Base-by-base conservation (phyloP, 2,329 filamentous ascomycete genomes). In the Fusarium xyrophilum region DNA sequence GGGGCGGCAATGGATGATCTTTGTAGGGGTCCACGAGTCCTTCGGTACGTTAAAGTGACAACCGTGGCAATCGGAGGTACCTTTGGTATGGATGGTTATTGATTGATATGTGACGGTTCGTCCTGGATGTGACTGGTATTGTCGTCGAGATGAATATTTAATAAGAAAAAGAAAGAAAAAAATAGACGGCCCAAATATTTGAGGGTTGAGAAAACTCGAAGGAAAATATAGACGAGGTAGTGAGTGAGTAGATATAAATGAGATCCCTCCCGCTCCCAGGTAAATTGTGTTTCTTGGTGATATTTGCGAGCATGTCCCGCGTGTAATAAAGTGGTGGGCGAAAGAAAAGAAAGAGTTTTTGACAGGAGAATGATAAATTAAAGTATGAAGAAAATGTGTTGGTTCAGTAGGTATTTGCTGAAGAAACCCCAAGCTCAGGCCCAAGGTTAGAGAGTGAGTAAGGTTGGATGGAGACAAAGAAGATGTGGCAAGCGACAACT, bases 1-100 rank as follows among this genome's bases (percentile, higher is more conserved):
- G 69, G 71, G 60, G 56, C 60, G 63, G 61, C 32, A 57, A 64
- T 66, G 69, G 65, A 50, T 50, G 46, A 35, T 50, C 46, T 73
- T 62, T 70, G 67, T 63, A 69, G 46, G 48, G 65, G 54, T 69
- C 53, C 36, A 50, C 46, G 46, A 36, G 56, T 62, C 47, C 39
- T 60, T 42, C 44, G 60, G 60, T 30, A 25, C 21, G 40, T 27
- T 12, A 52, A 38, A 30, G 40, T 21, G 21, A 52, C 60, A 66
- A 62, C 51, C 30, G 27, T 32, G 38, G 50, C 50, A 50, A 50
- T 50, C 32, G 30, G 25, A 25, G 46, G 46, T 48, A n/a, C 15
- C 32, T 33, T 17, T 9, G 30, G 9, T 50, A 50, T 50, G 30
- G 17, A 50, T 36, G 21, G 46, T 17, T 48, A 36, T 50, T 36